Base-by-base conservation (phyloP, 306 rosid species). In the Dalbergia oliveri region DNA sequence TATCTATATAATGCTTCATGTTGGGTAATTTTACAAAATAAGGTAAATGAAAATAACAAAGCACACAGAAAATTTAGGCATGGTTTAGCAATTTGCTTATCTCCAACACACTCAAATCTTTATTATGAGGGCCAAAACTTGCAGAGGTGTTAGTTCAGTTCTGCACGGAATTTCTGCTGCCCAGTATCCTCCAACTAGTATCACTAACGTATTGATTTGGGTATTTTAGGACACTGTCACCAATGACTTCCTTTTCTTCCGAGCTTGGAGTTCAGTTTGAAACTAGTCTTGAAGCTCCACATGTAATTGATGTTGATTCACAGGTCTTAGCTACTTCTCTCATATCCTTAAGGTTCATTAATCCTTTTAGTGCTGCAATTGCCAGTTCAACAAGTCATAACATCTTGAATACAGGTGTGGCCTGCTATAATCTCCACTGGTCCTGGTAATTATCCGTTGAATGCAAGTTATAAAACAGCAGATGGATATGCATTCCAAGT, bases 381-480 rank as follows among this genome's bases (percentile, higher is more conserved):
- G 51, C 43, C 81, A 50, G 54, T 85, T 72, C 64, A 81, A 78
- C 63, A 76, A 82, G 34, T 19, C 74, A 67, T 86, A 47, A 69
- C 77, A 59, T 66, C 63, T 70, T 77, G 70, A 69, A 73, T 90
- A 74, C 85, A 94, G 99, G 99, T 89, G 23, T 94, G 97, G 95
- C 89, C 97, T 49, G 91, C 99, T 82, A 75, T 94, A 75, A 90
- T 94, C 70, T 78, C 97, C 72, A 84, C 89, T 21, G 95, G 97
- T 81, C 93, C 90, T n/a, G 92, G 90, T 80, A 92, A 91, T 82
- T 89, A 81, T 80, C 94, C 97, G 53, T 62, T 94, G 83, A 94
- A 94, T 84, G 97, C 97, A 84, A 93, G 99, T 87, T 94, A 88
- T 72, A 94, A 88, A 85, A 93, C 97, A 33, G 97, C 99, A n/a